A percentile compares a stretch with the other conserved stretches of the same genome.
phyloP scores from a whole-genome alignment of 495 filamentous ascomycete species.

The Rhypophila decipiens region DNA sequence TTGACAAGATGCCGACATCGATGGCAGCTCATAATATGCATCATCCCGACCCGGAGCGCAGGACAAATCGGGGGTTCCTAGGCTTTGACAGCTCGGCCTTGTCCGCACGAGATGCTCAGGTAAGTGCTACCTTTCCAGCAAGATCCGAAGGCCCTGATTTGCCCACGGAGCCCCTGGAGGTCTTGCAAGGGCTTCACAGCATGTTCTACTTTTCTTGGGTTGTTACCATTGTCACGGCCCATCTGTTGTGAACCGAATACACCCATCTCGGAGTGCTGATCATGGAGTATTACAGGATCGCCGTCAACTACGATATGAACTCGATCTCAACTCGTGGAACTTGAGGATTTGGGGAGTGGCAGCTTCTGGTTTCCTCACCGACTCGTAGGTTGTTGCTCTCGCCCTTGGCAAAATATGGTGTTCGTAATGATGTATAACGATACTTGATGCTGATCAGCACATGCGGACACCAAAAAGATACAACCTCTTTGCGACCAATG shows the following conservation, averaged over 20 bases:
- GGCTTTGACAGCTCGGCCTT: slow-evolving; percentile 24
- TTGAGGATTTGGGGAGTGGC: slow-evolving; percentile 48
- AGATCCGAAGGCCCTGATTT: not conserved
- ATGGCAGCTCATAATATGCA: slow-evolving; percentile 11
- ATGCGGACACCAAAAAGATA: slow-evolving; percentile 21
- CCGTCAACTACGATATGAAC: slow-evolving; percentile 28
- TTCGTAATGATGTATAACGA: too few species aligned
- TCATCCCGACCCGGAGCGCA: slow-evolving; percentile 20
- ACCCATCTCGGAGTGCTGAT: too few species aligned
- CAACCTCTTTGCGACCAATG: slow-evolving; percentile 61
- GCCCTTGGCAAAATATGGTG: not conserved
- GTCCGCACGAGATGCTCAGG: slow-evolving; percentile 20
- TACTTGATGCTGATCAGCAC: too few species aligned
- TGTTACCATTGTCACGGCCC: too few species aligned
- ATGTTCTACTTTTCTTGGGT: too few species aligned
- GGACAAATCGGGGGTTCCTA: slow-evolving; percentile 24
- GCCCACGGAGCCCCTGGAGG: too few species aligned
- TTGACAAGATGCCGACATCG: slow-evolving; percentile 11
- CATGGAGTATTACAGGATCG: too few species aligned
- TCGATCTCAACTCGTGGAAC: slow-evolving; percentile 35
- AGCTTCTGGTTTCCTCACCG: slow-evolving; percentile 62
- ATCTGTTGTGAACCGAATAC: too few species aligned
- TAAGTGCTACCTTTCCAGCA: slow-evolving; percentile 3
- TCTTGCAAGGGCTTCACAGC: too few species aligned
- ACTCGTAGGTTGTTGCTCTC: slow-evolving; percentile 59